These are phyloP conservation scores for Pseudofabraea citricarpa DNA, from an alignment of 2,329 filamentous ascomycete genomes.

Conservation along the genomic window DNA sequence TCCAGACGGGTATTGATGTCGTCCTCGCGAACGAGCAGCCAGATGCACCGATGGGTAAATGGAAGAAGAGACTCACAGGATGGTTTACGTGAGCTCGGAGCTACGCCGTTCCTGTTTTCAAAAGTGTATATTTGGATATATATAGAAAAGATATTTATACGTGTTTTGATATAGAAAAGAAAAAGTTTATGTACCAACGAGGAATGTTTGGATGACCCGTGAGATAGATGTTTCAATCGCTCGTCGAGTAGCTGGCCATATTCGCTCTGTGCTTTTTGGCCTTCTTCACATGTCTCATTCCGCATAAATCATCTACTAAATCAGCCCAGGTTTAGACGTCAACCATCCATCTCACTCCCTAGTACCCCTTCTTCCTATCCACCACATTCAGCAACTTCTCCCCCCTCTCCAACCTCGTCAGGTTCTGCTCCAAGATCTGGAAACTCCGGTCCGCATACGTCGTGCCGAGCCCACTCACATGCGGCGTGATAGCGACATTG, in stretches of 20 bases:
- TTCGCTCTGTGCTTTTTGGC: too few relatives aligned
- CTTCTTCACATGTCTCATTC: too few relatives aligned
- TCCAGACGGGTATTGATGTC: slow-evolving; percentile 44
- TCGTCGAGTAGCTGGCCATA: too few relatives aligned
- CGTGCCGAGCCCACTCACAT: slow-evolving; percentile 51
- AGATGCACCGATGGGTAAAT: neutral
- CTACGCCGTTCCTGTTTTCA: too few relatives aligned
- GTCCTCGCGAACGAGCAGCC: slow-evolving; percentile 20
- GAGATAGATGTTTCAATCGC: too few relatives aligned
- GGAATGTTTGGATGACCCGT: too few relatives aligned
- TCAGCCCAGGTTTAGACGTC: too few relatives aligned
- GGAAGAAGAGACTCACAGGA: slow-evolving; percentile 1
- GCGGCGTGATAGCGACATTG: slow-evolving; percentile 60
- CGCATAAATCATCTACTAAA: too few relatives aligned
- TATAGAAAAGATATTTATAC: neutral
- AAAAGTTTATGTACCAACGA: too few relatives aligned
- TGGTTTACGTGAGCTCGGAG: slow-evolving; percentile 1
- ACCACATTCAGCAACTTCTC: slow-evolving; percentile 57
- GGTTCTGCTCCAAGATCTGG: slow-evolving; percentile 52
- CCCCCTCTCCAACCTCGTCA: slow-evolving; percentile 46
- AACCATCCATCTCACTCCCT: neutral
- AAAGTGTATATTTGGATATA: neutral
- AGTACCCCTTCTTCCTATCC: slow-evolving; percentile 57
- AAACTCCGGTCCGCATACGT: slow-evolving; percentile 53
- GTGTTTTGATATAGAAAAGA: too few relatives aligned